phyloP scores from a whole-genome alignment of 2,329 filamentous ascomycete species.

The Alternaria gaisen region DNA sequence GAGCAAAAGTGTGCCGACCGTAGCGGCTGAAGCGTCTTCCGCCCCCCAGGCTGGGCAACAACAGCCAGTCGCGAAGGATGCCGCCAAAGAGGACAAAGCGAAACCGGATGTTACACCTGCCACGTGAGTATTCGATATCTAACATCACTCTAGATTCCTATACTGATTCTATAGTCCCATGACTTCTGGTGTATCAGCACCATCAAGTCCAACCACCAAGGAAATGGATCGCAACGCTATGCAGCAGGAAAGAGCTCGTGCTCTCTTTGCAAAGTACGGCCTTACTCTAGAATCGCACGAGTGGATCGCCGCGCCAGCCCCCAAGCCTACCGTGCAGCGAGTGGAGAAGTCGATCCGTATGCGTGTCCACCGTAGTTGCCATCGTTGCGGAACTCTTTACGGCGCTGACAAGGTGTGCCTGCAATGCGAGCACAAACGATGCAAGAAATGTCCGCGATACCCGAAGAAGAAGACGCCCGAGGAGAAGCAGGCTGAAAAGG shows the following conservation, averaged over 20 bases:
- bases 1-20: slow-evolving; percentile 22
- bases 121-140: slow-evolving; percentile 7
- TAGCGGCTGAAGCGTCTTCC: slow-evolving; percentile 20
- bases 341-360: slow-evolving; percentile 80
- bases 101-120: slow-evolving; percentile 13
- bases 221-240: slow-evolving; percentile 44
- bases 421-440: slow-evolving; percentile 80
- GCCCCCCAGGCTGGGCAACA: slow-evolving; percentile 11
- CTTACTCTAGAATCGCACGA: slow-evolving; percentile 53
- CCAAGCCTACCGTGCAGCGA: slow-evolving; percentile 55
- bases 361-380: slow-evolving; percentile 81
- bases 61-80: slow-evolving; percentile 9
- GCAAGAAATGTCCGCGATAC: slow-evolving; percentile 79
- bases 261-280: slow-evolving; percentile 55
- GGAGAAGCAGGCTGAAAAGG: slow-evolving; percentile 43
- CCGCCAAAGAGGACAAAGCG: slow-evolving; percentile 7
- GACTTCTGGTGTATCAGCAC: slow-evolving; percentile 6
- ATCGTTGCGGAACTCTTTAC: slow-evolving; percentile 80
- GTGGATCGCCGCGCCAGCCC: slow-evolving; percentile 41
- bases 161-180: slow-evolving; percentile 16
- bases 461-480: slow-evolving; percentile 68
- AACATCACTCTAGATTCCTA: neutral
- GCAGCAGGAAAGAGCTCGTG: slow-evolving; percentile 52
- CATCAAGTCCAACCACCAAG: slow-evolving; percentile 23
- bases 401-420: slow-evolving; percentile 76